phyloP scores from a whole-genome alignment of 1,139 yeast species.

The Suhomyces panamericanus region DNA sequence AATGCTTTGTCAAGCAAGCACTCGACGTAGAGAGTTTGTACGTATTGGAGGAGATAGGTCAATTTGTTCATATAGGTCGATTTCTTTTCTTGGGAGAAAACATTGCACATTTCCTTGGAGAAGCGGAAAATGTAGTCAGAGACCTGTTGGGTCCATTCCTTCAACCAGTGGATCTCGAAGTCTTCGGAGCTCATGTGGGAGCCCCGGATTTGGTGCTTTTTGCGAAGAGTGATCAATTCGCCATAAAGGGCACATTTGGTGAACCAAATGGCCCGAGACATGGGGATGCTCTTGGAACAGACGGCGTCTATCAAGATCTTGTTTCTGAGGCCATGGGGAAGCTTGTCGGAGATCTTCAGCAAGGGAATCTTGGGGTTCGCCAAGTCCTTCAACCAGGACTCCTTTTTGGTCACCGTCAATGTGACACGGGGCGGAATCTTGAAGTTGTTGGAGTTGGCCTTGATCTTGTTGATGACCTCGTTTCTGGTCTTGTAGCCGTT shows the following conservation, averaged over 20 bases:
- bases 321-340: slow-evolving; percentile 91
- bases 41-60: slow-evolving; percentile 57
- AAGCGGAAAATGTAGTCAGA: slow-evolving; percentile 58
- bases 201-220: slow-evolving; percentile 36
- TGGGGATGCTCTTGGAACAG: slow-evolving; percentile 64
- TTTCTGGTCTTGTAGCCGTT: slow-evolving; percentile 63
- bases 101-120: slow-evolving; percentile 38
- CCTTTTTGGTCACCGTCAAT: slow-evolving; percentile 79
- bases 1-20: slow-evolving; percentile 60
- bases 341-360: slow-evolving; percentile 64
- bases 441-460: slow-evolving; percentile 52
- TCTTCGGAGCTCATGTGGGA: slow-evolving; percentile 18
- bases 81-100: slow-evolving; percentile 32
- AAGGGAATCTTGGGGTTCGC: slow-evolving; percentile 69
- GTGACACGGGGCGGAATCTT: slow-evolving; percentile 87
- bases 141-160: slow-evolving; percentile 87
- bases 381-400: slow-evolving; percentile 79
- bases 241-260: slow-evolving; percentile 83
- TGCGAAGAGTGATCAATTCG: slow-evolving; percentile 67
- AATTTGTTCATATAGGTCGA: slow-evolving; percentile 53
- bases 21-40: slow-evolving; percentile 67
- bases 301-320: slow-evolving; percentile 72
- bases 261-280: slow-evolving; percentile 83
- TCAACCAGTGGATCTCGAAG: slow-evolving; percentile 64
- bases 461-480: slow-evolving; percentile 63